phyloP scores from a whole-genome alignment of 768 basidiomycete genomes.

The Leccinum subgranulosum region DNA sequence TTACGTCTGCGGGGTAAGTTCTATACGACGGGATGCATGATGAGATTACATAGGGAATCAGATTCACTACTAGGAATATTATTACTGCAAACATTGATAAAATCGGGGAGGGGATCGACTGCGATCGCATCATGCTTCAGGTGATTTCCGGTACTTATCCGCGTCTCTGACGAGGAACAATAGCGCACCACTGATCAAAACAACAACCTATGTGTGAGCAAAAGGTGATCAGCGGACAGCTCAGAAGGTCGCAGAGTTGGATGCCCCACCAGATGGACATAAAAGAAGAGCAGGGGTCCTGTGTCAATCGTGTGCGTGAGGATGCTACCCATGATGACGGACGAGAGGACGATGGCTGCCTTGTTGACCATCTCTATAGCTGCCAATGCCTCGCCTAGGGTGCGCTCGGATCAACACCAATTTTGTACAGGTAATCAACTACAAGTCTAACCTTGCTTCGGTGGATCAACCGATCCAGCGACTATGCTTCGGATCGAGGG shows the following conservation, averaged over 20 bases:
- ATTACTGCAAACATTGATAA: neutral
- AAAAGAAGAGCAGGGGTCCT: slow-evolving; percentile 21
- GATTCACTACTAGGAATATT: neutral
- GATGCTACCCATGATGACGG: slow-evolving; percentile 30
- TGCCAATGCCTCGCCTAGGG: slow-evolving; percentile 27
- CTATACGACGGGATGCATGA: neutral
- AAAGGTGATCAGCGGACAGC: neutral
- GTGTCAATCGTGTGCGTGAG: slow-evolving; percentile 23
- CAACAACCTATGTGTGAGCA: slow-evolving; percentile 10
- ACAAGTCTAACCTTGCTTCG: slow-evolving; percentile 23
- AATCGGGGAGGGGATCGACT: neutral
- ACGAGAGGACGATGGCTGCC: slow-evolving; percentile 22
- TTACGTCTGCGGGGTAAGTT: neutral
- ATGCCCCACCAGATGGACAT: slow-evolving; percentile 21
- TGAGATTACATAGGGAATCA: neutral
- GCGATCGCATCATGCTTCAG: slow-evolving; percentile 2
- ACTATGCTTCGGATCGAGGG: slow-evolving; percentile 27
- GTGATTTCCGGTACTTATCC: slow-evolving; percentile 14
- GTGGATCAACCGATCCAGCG: slow-evolving; percentile 26
- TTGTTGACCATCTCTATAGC: slow-evolving; percentile 26
- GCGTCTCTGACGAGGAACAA: slow-evolving; percentile 25
- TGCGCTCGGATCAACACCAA: neutral
- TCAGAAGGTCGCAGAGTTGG: neutral
- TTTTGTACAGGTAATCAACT: no score
- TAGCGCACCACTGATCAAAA: slow-evolving; percentile 12